These are phyloP conservation scores for Sistotremastrum suecicum DNA, from an alignment of 768 basidiomycete genomes.

Conservation along the genomic window DNA sequence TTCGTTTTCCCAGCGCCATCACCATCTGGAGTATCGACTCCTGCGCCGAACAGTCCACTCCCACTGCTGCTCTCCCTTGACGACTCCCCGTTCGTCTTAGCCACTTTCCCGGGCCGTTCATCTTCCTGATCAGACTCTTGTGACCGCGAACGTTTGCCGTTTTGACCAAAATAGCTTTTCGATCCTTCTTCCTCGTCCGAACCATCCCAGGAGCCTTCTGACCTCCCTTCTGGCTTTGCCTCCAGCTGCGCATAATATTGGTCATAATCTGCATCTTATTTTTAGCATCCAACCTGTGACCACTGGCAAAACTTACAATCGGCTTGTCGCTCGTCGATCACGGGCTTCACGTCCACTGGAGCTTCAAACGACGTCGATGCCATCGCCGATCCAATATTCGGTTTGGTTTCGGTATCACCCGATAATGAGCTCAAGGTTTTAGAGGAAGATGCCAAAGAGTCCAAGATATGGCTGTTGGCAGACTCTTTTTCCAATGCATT, in stretches of 20 bases:
- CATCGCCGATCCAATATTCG: constrained; percentile 33
- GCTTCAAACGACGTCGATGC: constrained; percentile 11
- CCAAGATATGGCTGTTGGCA: constrained; percentile 36
- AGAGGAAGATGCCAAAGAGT: constrained; percentile 1
- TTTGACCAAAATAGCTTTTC: constrained; percentile 58
- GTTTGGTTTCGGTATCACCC: constrained; percentile 52
- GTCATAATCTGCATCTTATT: constrained; percentile 43
- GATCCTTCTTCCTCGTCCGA: constrained; percentile 55
- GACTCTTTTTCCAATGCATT: constrained; percentile 15
- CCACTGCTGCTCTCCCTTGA: constrained; percentile 1
- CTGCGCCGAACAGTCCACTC: constrained; percentile 5
- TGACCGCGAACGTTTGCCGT: constrained; percentile 62
- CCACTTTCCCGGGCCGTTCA: constrained; percentile 7
- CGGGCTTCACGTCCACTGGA: constrained; percentile 30
- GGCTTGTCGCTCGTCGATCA: constrained; percentile 34
- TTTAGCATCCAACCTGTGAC: neutral
- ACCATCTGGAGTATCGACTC: constrained; percentile 5
- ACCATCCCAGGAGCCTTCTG: constrained; percentile 33
- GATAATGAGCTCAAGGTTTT: neutral
- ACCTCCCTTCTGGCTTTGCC: constrained; percentile 45
- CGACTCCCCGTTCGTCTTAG: constrained; percentile 5
- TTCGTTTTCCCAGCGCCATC: constrained; percentile 3
- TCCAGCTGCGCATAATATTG: constrained; percentile 65
- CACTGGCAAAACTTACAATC: constrained; percentile 40
- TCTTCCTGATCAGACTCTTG: constrained; percentile 23